Base-by-base conservation (phyloP, 2,329 filamentous ascomycete species). In the Colletotrichum sp. region DNA sequence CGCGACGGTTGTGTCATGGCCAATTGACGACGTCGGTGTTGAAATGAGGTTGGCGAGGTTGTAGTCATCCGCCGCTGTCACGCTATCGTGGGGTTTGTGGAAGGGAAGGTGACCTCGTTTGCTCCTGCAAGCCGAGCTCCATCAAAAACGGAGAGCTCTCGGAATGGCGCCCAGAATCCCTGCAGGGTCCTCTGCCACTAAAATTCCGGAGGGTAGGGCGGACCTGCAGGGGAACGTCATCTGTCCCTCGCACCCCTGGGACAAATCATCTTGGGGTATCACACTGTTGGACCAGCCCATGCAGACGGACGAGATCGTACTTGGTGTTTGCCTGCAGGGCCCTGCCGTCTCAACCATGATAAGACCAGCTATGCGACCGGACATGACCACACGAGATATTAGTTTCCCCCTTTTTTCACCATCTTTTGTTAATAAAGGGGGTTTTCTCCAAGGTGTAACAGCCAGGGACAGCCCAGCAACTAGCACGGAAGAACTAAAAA, bases 1-100 rank as follows among this genome's bases (percentile, higher is more conserved):
- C 72, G 78, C 61, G 67, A 61, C 8, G 65, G 52, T 70, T 59
- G 49, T 68, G 52, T 79, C 81, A 83, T 82, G 70, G 27, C 75
- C 66, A 64, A 32, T 62, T 15, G 57, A 25, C 39, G 36, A 29
- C 16, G 52, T 57, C 13, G 72, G n/a, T 64, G 29, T 36, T 39
- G 52, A 49, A 11, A 25, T 29, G n/a, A n/a, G 32, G 22, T 22
- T 1, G 27, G 30, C 36, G 29, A 66, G 36, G 65, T 76, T 69
- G 59, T 30, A 62, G 22, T 76, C 59, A 64, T 67, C 27, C 39
- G 57, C 29, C 39, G 63, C 39, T 61, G 64, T 76, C 63, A 64
- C 30, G 57, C 63, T 68, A 62, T 68, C 39, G 39, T 44, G 34
- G 49, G n/a, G 52, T 44, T 34, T 52, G 62, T n/a, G 16, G 27